These are phyloP conservation scores for Kingdonia uniflora DNA, from an alignment of 164 flowering plant species.

Conservation along the genomic window DNA sequence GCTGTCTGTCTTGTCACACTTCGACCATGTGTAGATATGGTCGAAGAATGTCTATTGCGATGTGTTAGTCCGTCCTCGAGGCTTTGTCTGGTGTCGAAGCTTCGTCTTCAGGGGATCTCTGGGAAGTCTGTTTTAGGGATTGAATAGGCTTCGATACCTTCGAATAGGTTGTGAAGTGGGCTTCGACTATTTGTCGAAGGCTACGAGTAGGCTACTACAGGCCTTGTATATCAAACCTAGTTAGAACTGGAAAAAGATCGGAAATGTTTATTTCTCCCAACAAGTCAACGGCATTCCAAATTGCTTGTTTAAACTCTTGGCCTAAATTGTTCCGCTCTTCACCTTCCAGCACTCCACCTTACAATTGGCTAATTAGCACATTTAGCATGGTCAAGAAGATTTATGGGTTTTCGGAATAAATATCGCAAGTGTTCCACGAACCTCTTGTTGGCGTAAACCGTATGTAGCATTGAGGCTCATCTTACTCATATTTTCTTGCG, in stretches of 20 bases:
- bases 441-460: conserved; percentile 24
- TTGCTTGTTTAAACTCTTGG: not conserved
- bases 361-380: not conserved
- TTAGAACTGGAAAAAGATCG: conserved; percentile 31
- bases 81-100: too few species aligned
- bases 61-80: too few species aligned
- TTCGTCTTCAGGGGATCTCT: too few species aligned
- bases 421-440: conserved; percentile 13
- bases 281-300: not conserved
- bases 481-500: conserved; percentile 27
- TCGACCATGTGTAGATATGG: too few species aligned
- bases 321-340: not conserved
- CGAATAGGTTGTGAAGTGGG: too few species aligned
- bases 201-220: too few species aligned
- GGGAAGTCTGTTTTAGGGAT: too few species aligned
- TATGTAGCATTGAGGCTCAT: conserved; percentile 29
- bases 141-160: too few species aligned
- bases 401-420: conserved; percentile 19
- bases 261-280: not conserved
- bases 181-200: too few species aligned
- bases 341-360: not conserved
- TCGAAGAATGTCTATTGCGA: too few species aligned
- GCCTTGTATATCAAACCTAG: conserved; percentile 7
- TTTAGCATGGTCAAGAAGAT: conserved; percentile 12
- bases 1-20: too few species aligned